phyloP scores from a whole-genome alignment of 768 basidiomycete genomes.

The Boletus rufocinnamomeus region DNA sequence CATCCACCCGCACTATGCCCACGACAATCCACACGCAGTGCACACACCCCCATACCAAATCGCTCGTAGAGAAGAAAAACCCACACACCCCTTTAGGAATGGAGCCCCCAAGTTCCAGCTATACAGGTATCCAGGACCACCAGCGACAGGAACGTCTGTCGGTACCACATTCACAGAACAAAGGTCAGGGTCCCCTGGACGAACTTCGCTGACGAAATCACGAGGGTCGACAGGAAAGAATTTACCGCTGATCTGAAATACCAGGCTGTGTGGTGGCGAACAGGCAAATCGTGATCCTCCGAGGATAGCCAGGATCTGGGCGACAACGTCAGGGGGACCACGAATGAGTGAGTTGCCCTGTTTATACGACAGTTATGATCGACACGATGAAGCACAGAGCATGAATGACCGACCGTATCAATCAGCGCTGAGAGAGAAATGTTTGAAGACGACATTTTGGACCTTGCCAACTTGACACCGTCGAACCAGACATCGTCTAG shows the following conservation, averaged over 20 bases:
- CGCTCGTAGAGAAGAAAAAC: neutral
- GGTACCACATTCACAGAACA: conserved; percentile 58
- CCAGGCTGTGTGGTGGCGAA: conserved; percentile 57
- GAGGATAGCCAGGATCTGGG: conserved; percentile 44
- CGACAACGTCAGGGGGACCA: conserved; percentile 67
- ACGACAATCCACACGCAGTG: neutral
- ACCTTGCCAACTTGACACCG: conserved; percentile 58
- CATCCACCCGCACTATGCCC: conserved; percentile 11
- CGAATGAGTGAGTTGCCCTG: conserved; percentile 80
- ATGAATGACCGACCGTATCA: conserved; percentile 55
- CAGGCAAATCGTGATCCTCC: conserved; percentile 57
- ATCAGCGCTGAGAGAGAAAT: conserved; percentile 65
- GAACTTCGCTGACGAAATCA: conserved; percentile 57
- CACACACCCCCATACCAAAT: neutral
- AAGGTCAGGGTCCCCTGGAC: conserved; percentile 36
- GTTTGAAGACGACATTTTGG: conserved; percentile 46
- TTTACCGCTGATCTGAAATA: conserved; percentile 68
- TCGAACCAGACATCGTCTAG: conserved; percentile 75
- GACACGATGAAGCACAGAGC: neutral
- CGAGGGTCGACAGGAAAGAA: conserved; percentile 76
- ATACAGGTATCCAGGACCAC: conserved; percentile 58
- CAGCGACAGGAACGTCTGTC: conserved; percentile 62
- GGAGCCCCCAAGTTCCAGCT: conserved; percentile 80
- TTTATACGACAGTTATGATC: neutral
- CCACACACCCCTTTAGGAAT: conserved; percentile 68